These are phyloP conservation scores for Nigrospora oryzae DNA, from an alignment of 2,329 filamentous ascomycete genomes.

Conservation along the genomic window DNA sequence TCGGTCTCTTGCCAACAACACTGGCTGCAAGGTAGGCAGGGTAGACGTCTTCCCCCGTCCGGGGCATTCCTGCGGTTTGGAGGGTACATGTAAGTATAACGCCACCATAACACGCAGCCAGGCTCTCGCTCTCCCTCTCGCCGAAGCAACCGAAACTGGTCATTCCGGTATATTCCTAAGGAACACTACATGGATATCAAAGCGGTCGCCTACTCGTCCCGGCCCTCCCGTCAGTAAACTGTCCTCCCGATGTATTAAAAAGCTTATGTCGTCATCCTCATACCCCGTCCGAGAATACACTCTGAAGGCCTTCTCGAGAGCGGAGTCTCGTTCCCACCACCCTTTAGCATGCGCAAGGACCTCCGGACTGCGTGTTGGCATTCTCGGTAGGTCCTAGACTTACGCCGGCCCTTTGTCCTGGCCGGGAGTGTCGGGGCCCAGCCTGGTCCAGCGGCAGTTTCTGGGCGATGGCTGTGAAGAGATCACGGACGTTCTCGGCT, in stretches of 20 bases:
- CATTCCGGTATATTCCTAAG: no score
- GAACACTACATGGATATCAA: conserved; percentile 1
- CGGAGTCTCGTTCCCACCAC: not conserved
- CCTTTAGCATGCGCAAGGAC: conserved; percentile 47
- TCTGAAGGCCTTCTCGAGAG: not conserved
- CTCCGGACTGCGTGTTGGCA: conserved; percentile 46
- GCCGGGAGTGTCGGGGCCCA: conserved; percentile 77
- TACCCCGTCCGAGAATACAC: not conserved
- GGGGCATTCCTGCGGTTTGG: no score
- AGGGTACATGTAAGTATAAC: no score
- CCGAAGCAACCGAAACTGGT: no score
- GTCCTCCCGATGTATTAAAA: conserved; percentile 1
- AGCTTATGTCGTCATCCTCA: conserved; percentile 1
- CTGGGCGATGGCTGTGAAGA: conserved; percentile 97
- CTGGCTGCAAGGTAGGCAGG: no score
- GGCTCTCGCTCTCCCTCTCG: no score
- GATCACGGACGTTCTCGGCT: conserved; percentile 86
- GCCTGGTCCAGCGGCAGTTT: conserved; percentile 94
- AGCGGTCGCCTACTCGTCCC: not conserved
- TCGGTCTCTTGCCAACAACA: no score
- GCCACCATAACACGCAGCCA: no score
- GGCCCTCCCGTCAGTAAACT: not conserved
- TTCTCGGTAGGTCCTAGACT: conserved; percentile 45
- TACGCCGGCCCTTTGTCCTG: conserved; percentile 49
- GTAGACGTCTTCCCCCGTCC: no score